Conservation (phyloP, 2,329 filamentous ascomycete genomes). For the Botrytis byssoidea region DNA sequence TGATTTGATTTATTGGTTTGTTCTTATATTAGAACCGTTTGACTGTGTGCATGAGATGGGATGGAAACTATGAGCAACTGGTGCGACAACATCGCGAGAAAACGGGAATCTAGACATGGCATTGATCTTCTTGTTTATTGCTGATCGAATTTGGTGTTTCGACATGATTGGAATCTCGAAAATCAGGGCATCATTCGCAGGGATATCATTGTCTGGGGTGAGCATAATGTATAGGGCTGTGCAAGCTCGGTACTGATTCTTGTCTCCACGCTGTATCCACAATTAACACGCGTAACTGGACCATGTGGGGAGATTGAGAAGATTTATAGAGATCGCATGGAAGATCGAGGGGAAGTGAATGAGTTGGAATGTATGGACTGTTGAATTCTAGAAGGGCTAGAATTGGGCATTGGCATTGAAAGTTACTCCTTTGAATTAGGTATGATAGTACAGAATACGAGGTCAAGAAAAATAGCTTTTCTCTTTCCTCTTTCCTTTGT, state of each 20-base stretch:
- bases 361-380: background rate
- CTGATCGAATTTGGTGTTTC: constrained; percentile 7
- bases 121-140: constrained; percentile 1
- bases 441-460: background rate
- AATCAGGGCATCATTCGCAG: constrained; percentile 8
- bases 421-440: background rate
- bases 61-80: background rate
- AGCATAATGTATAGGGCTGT: constrained; percentile 15
- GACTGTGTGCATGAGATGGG: background rate
- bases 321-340: background rate
- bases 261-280: constrained; percentile 7
- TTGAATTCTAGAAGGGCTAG: background rate
- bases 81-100: constrained; percentile 6
- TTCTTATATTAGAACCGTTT: background rate
- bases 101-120: background rate
- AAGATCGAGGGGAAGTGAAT: background rate
- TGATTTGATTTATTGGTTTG: background rate
- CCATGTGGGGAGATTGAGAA: constrained; percentile 11
- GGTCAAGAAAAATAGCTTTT: background rate
- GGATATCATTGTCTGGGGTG: background rate
- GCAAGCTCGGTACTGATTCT: background rate
- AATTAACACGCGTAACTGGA: constrained; percentile 3
- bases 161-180: background rate
- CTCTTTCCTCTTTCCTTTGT: background rate
- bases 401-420: background rate